Percentiles rank a stretch among this genome's conserved stretches.
phyloP scores from a whole-genome alignment of 176 grass and related monocot species.

The Guadua angustifolia region DNA sequence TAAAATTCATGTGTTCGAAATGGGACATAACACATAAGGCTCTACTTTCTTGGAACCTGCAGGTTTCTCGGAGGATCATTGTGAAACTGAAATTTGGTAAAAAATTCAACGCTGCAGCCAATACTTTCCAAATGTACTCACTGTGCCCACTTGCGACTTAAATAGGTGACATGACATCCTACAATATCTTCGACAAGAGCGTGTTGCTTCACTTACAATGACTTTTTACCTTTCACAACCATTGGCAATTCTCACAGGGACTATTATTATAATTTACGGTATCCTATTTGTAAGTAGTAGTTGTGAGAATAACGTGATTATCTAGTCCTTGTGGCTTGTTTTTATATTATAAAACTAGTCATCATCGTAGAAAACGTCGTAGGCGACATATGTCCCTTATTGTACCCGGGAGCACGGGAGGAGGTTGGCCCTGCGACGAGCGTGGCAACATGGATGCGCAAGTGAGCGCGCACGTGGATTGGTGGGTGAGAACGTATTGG shows the following conservation, averaged over 20 bases:
- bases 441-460: too few relatives aligned
- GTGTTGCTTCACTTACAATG: background rate
- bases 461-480: too few relatives aligned
- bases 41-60: background rate
- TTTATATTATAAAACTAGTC: too few relatives aligned
- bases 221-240: background rate
- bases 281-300: background rate
- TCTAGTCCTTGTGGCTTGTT: too few relatives aligned
- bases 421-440: too few relatives aligned
- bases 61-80: background rate
- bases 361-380: too few relatives aligned
- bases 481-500: too few relatives aligned
- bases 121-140: background rate
- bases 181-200: background rate
- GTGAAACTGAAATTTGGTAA: background rate
- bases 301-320: background rate
- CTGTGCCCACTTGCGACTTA: background rate
- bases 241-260: background rate
- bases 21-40: too few relatives aligned
- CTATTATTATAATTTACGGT: background rate
- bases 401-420: too few relatives aligned
- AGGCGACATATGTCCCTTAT: too few relatives aligned
- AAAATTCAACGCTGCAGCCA: background rate
- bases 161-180: background rate
- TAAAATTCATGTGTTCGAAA: too few relatives aligned